Base-by-base conservation (phyloP, 768 basidiomycete species). In the Tricholomella constricta region DNA sequence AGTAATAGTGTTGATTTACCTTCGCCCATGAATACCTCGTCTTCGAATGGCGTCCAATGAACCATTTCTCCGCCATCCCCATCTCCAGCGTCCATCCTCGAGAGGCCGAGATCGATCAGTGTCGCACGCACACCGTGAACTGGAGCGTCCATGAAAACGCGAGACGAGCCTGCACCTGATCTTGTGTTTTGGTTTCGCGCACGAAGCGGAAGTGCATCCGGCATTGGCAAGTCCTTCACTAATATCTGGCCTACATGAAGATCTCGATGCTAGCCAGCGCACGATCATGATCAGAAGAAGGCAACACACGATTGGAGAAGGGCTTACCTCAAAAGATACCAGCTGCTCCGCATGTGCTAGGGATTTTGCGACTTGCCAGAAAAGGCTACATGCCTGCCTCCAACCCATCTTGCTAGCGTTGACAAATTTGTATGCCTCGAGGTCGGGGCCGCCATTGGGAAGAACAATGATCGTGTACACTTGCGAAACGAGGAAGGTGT, bases 191-290 rank as follows among this genome's bases (percentile, higher is more conserved):
- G 53, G 50, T 71, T 66, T 43, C 75, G 42, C 6, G 66, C 54
- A 59, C 75, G 68, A 15, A 79, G 65, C 14, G 67, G 67, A 56
- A 60, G 58, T 32, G 60, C 37, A 15, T 27, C 54, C 12, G 57
- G 56, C 47, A 61, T 56, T 20, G 78, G 69, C 3, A 79, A 52
- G 53, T 78, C 76, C 63, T 86, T 85, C 43, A 98, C 84, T 7
- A 99, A 79, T 45, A 99, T 89, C 68, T 99, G 97, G 19, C 97
- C 97, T 84, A 92, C 93, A 62, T 99, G 97, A n/a, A 99, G 82
- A 69, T 99, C 97, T 27, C 97, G 93, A 70, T 99, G 97, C 96
- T 99, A 63, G 44, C 44, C 47, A 20, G 41, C 10, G 29, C 36
- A 35, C n/a, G 26, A 35, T 46, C 45, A 53, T 48, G 14, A 19